phyloP scores from a whole-genome alignment of 106 monocot species.

The Dendrobium nobile region DNA sequence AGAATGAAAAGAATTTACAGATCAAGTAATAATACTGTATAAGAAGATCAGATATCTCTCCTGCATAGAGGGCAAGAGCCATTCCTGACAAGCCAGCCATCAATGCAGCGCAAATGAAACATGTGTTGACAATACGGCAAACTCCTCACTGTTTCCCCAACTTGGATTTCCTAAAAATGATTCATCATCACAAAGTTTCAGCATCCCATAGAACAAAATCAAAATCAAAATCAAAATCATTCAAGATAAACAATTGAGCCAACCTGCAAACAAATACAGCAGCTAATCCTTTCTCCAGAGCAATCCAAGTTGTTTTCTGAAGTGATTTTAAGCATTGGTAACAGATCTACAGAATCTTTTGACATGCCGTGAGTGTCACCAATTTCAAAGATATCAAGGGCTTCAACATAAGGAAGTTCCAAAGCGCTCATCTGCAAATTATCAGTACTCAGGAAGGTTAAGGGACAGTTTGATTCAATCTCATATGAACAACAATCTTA shows the following conservation, averaged over 20 bases:
- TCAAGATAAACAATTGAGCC: not conserved
- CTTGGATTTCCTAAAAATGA: constrained; percentile 54
- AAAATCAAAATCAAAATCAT: not conserved
- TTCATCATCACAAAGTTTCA: not conserved
- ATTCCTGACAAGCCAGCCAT: constrained; percentile 67
- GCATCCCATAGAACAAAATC: not conserved
- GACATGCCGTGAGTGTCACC: constrained; percentile 48
- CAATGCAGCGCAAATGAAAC: constrained; percentile 80
- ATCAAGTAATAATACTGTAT: not conserved
- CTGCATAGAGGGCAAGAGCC: constrained; percentile 87
- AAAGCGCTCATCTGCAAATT: constrained; percentile 61
- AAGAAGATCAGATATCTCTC: constrained; percentile 25
- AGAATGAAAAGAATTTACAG: not conserved
- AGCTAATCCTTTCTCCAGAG: constrained; percentile 43
- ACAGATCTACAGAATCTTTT: constrained; percentile 39
- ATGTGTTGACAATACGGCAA: constrained; percentile 70
- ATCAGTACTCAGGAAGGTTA: not conserved
- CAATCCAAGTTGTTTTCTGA: constrained; percentile 33
- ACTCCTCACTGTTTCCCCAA: constrained; percentile 49
- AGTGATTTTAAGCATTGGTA: constrained; percentile 46
- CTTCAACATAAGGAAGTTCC: constrained; percentile 39
- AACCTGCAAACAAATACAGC: constrained; percentile 73
- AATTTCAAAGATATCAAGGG: constrained; percentile 55
- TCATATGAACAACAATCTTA: too few species aligned
- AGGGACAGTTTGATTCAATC: not conserved